These are phyloP conservation scores for Candida multigemmis DNA, from an alignment of 805 yeast species.

Conservation along the genomic window DNA sequence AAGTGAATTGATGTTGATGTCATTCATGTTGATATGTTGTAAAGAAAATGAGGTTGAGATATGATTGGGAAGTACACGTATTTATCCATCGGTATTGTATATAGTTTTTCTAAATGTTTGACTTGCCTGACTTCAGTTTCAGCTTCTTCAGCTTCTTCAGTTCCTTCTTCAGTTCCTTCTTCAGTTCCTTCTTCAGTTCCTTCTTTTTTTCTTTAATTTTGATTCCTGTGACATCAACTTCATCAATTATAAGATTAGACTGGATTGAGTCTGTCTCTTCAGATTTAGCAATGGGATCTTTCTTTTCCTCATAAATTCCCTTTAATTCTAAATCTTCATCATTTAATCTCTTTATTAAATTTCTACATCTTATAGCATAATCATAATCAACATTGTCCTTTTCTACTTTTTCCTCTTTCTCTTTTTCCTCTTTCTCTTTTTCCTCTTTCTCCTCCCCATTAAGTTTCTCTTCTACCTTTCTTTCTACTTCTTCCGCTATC, in stretches of 20 bases:
- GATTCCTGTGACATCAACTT: conserved; percentile 26
- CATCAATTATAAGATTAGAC: conserved; percentile 33
- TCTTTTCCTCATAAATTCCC: conserved; percentile 13
- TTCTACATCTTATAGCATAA: conserved; percentile 33
- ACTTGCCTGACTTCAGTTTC: conserved; percentile 7
- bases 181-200: conserved; percentile 4
- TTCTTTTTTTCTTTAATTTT: conserved; percentile 5
- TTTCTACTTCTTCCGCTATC: conserved; percentile 32
- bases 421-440: conserved; percentile 9
- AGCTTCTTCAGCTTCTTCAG: conserved; percentile 7
- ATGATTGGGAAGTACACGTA: too few relatives aligned
- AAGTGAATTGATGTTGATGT: conserved; percentile 18
- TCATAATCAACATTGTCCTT: conserved; percentile 12
- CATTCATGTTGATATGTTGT: conserved; percentile 9
- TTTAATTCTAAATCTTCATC: conserved; percentile 24
- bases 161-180: conserved; percentile 6
- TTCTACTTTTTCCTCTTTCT: conserved; percentile 6
- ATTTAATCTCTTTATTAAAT: conserved; percentile 20
- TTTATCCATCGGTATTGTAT: too few relatives aligned
- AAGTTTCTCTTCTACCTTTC: conserved; percentile 22
- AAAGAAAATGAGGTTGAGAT: neutral
- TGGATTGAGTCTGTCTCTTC: conserved; percentile 1
- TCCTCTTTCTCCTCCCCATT: conserved; percentile 9
- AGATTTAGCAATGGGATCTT: conserved; percentile 1
- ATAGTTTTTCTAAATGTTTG: too few relatives aligned